Evolutionary conservation across 2,329 filamentous ascomycete species (phyloP).

Genomic region (Sclerotinia sclerotiorum): DNA sequence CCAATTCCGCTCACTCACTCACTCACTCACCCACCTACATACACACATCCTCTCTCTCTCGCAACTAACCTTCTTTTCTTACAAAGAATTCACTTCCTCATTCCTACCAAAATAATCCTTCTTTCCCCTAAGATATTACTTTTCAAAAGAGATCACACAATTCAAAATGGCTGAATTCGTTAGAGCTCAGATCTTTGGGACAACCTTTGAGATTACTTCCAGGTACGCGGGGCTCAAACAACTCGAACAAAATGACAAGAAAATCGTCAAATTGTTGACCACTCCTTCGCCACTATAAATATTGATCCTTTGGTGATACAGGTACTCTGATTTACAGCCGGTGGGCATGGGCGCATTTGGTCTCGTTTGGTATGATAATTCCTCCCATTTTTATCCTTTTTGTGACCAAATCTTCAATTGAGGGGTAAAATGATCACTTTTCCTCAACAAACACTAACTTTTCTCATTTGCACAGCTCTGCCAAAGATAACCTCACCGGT

Average conservation of each 20-base stretch:
- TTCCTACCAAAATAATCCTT: not conserved
- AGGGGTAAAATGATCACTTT: constrained; percentile 16
- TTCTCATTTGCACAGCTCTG: constrained; percentile 64
- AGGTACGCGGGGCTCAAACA: constrained; percentile 58
- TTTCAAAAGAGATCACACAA: constrained; percentile 2
- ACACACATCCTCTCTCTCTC: not conserved
- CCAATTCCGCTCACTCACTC: not conserved
- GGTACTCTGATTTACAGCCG: constrained; percentile 96
- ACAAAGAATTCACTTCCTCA: not conserved
- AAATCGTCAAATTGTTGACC: constrained; percentile 17
- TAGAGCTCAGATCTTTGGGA: constrained; percentile 98
- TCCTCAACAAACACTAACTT: constrained; percentile 26
- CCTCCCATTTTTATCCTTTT: constrained; percentile 6
- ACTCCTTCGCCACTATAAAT: constrained; percentile 25
- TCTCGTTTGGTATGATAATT: constrained; percentile 77
- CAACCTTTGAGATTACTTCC: constrained; percentile 99
- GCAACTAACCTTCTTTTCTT: not conserved
- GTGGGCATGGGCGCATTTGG: constrained; percentile 99
- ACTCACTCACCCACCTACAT: not conserved
- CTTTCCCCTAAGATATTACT: not conserved
- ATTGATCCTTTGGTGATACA: constrained; percentile 44
- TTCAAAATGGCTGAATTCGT: constrained; percentile 96
- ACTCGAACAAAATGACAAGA: not conserved
- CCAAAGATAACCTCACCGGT: constrained; percentile 94
- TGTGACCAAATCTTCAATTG: constrained; percentile 2